A percentile compares a stretch with the other conserved stretches of the same genome.
Conservation (phyloP, 768 basidiomycete genomes). For the Grammothele lineata region DNA sequence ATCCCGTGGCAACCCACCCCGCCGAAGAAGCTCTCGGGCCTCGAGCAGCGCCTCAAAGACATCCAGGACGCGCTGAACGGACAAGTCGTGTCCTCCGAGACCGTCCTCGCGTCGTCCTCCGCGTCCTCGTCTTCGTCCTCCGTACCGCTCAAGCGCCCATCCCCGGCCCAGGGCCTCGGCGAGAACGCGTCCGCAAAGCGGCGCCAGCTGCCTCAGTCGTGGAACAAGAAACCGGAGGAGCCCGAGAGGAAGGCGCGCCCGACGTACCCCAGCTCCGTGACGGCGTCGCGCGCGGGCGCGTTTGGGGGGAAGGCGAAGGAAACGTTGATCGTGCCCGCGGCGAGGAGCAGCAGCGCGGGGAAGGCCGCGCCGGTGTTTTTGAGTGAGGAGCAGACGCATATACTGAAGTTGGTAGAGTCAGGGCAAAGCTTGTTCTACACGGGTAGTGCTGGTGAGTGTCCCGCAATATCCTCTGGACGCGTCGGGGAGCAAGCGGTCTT, state of each 20-base stretch:
- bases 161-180: constrained; percentile 11
- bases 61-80: constrained; percentile 53
- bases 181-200: constrained; percentile 41
- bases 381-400: constrained; percentile 82
- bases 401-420: constrained; percentile 71
- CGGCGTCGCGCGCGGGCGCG: not conserved
- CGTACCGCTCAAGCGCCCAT: constrained; percentile 32
- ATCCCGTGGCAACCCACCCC: constrained; percentile 12
- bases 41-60: constrained; percentile 44
- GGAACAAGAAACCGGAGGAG: constrained; percentile 24
- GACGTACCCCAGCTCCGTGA: not conserved
- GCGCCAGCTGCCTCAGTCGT: constrained; percentile 50
- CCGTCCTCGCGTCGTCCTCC: not conserved
- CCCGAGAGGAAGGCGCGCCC: not conserved
- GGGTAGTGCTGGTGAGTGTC: constrained; percentile 85
- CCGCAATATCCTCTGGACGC: too few species aligned
- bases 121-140: constrained; percentile 16
- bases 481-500: too few species aligned
- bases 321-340: constrained; percentile 21
- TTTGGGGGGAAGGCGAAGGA: constrained; percentile 11
- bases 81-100: constrained; percentile 19
- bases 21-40: constrained; percentile 12
- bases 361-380: constrained; percentile 49
- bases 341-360: constrained; percentile 11
- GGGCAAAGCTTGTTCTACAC: constrained; percentile 90